Percentiles rank a stretch among this genome's conserved stretches.
These are phyloP conservation scores for Backusella sp. DNA, from an alignment of 192 early-diverging fungal genomes.

Conservation along the genomic window DNA sequence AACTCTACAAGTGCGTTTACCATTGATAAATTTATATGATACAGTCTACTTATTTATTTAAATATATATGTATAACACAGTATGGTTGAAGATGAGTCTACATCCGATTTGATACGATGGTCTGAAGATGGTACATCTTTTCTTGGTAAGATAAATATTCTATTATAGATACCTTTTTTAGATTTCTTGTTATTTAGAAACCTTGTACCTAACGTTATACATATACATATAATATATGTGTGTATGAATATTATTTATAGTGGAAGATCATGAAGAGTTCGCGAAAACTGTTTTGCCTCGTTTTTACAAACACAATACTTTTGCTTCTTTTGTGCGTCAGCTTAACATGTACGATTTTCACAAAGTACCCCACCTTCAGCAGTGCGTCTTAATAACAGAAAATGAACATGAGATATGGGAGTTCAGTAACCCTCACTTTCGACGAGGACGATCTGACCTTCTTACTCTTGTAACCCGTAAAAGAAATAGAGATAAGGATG, in stretches of 20 bases:
- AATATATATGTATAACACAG: constrained; percentile 39
- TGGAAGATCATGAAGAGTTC: constrained; percentile 73
- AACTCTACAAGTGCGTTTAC: constrained; percentile 75
- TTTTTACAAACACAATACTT: constrained; percentile 95
- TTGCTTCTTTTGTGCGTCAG: constrained; percentile 90
- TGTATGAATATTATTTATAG: constrained; percentile 19
- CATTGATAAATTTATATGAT: neutral
- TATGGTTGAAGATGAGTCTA: constrained; percentile 86
- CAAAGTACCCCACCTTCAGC: constrained; percentile 92
- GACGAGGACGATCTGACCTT: constrained; percentile 85
- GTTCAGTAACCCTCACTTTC: constrained; percentile 90
- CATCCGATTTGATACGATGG: constrained; percentile 89
- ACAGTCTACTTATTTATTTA: constrained; percentile 4
- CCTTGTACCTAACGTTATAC: neutral
- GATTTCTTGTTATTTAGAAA: neutral
- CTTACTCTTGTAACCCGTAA: constrained; percentile 87
- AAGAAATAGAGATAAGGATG: constrained; percentile 40
- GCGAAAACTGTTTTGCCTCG: constrained; percentile 78
- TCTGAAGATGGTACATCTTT: constrained; percentile 86
- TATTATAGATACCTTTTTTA: neutral
- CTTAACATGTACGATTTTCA: constrained; percentile 98
- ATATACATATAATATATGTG: neutral
- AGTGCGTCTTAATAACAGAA: constrained; percentile 80
- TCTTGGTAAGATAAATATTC: constrained; percentile 43
- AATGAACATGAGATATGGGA: constrained; percentile 84